Evolutionary conservation across 1,139 yeast species (phyloP).

Genomic region (Candida tetrigidarum): DNA sequence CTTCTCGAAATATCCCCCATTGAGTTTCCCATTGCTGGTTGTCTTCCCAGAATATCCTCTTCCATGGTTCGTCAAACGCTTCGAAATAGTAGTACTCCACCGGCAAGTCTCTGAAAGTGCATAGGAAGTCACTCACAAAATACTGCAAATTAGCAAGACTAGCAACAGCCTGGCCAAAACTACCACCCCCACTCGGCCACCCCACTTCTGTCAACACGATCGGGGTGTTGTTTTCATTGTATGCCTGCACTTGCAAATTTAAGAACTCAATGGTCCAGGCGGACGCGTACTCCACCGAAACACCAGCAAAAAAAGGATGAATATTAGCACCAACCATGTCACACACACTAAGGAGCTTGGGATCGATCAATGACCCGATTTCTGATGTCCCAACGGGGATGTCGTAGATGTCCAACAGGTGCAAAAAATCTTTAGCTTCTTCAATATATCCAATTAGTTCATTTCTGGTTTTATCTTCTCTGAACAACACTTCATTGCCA

Average conservation of each 20-base stretch:
- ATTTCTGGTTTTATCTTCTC: constrained; percentile 48
- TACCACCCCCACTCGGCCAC: constrained; percentile 73
- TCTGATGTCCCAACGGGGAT: constrained; percentile 62
- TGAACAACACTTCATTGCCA: constrained; percentile 67
- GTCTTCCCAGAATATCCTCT: constrained; percentile 51
- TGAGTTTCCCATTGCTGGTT: constrained; percentile 66
- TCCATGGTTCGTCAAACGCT: constrained; percentile 80
- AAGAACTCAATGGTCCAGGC: constrained; percentile 59
- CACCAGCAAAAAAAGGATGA: constrained; percentile 74
- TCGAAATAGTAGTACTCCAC: constrained; percentile 68
- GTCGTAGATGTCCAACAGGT: constrained; percentile 32
- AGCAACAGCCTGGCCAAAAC: constrained; percentile 49
- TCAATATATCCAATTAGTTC: constrained; percentile 47
- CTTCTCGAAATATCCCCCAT: constrained; percentile 65
- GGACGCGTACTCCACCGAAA: constrained; percentile 49
- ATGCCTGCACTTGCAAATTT: constrained; percentile 43
- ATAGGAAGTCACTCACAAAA: constrained; percentile 57
- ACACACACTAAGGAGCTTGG: constrained; percentile 39
- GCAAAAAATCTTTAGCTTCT: constrained; percentile 42
- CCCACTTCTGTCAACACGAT: constrained; percentile 66
- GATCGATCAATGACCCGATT: constrained; percentile 48
- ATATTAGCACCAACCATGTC: constrained; percentile 68
- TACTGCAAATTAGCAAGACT: constrained; percentile 45
- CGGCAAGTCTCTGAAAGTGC: constrained; percentile 39
- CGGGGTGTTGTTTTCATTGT: constrained; percentile 24